phyloP scores from a whole-genome alignment of 176 grass and related monocot genomes.

The Puya raimondii region DNA sequence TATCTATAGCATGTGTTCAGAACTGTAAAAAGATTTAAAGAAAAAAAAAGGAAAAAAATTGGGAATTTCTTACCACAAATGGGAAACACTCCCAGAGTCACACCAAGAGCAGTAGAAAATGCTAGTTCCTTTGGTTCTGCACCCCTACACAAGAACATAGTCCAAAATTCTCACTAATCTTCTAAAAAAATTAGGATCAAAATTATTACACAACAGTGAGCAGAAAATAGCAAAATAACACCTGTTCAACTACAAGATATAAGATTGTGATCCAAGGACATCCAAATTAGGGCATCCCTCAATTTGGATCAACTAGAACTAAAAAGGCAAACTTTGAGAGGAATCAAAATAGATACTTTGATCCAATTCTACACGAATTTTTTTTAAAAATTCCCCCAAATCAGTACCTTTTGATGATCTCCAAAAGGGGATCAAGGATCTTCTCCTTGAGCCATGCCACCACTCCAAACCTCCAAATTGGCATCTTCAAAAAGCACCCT shows the following conservation, averaged over 20 bases:
- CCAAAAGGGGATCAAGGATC: conserved; percentile 52
- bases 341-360: background rate
- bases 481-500: conserved; percentile 23
- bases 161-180: conserved; percentile 3
- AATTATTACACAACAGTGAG: background rate
- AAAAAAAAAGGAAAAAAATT: background rate
- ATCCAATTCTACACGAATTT: background rate
- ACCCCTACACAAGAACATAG: conserved; percentile 39
- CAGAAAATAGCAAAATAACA: background rate
- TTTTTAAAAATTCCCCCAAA: background rate
- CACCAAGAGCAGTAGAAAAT: conserved; percentile 77
- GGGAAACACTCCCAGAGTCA: conserved; percentile 75
- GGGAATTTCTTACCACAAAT: conserved; percentile 55
- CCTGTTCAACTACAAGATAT: background rate
- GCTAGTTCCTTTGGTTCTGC: conserved; percentile 79
- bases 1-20: too few relatives aligned
- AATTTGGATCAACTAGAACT: too few relatives aligned
- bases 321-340: background rate
- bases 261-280: background rate
- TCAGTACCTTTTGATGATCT: conserved; percentile 60
- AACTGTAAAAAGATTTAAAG: too few relatives aligned
- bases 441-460: conserved; percentile 52
- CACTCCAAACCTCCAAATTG: conserved; percentile 23
- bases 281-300: background rate
- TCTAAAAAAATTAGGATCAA: conserved; percentile 8